These are phyloP conservation scores for Adansonia madagascariensis DNA, from an alignment of 441 rosid species.

Conservation along the genomic window DNA sequence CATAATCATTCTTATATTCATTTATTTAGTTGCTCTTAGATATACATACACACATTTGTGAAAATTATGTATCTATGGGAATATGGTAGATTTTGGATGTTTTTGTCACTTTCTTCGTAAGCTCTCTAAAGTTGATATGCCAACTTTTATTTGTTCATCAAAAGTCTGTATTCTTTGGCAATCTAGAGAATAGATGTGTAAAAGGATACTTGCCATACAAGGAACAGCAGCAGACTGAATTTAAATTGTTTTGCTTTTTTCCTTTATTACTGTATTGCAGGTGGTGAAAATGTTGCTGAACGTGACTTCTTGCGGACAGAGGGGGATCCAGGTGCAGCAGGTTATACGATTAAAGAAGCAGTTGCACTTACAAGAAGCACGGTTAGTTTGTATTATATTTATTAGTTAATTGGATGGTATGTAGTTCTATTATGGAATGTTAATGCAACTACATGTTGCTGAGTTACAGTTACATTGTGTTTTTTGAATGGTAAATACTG, in stretches of 20 bases:
- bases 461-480: not conserved
- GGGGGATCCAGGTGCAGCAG: conserved; percentile 91
- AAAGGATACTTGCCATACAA: not conserved
- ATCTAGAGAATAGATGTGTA: not conserved
- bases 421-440: conserved; percentile 11
- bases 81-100: not conserved
- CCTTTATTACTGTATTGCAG: conserved; percentile 40
- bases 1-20: not conserved
- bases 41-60: not conserved
- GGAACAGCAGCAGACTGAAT: not conserved
- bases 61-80: not conserved
- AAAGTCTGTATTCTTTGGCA: not conserved
- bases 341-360: conserved; percentile 91
- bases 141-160: not conserved
- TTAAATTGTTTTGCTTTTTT: not conserved
- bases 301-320: conserved; percentile 88
- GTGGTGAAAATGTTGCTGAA: conserved; percentile 63
- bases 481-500: conserved; percentile 6
- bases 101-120: not conserved
- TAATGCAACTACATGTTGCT: not conserved
- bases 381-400: conserved; percentile 50
- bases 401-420: conserved; percentile 24
- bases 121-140: not conserved
- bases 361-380: conserved; percentile 80
- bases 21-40: not conserved